These are phyloP conservation scores for Wickerhamiella alocasiicola DNA, from an alignment of 805 yeast species.

Conservation along the genomic window DNA sequence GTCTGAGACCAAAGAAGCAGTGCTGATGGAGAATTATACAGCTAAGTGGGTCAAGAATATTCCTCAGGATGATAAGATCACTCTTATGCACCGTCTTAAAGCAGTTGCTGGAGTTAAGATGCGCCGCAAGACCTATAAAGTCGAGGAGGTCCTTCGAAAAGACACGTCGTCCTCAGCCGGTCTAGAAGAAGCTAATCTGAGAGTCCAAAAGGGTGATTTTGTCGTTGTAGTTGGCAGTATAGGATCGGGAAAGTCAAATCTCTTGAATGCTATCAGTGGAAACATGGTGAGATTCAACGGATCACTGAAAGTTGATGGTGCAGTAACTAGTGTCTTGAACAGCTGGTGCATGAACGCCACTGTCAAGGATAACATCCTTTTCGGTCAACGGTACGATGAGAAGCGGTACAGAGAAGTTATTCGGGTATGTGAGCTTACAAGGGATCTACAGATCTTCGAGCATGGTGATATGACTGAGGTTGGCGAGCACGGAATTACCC, in stretches of 20 bases:
- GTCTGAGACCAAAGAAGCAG: neutral
- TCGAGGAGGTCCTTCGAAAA: no score
- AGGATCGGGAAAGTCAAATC: constrained; percentile 72
- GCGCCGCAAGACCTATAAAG: no score
- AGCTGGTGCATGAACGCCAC: constrained; percentile 84
- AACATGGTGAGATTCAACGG: constrained; percentile 51
- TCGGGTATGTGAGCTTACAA: constrained; percentile 50
- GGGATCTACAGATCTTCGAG: constrained; percentile 36
- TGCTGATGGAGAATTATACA: constrained; percentile 31
- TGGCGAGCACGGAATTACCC: constrained; percentile 80
- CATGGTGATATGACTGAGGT: constrained; percentile 37
- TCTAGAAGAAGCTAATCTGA: constrained; percentile 28
- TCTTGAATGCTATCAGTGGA: constrained; percentile 60
- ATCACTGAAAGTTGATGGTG: constrained; percentile 39
- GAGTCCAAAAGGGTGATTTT: constrained; percentile 52
- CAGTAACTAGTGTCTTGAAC: constrained; percentile 42
- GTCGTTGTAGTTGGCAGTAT: constrained; percentile 67
- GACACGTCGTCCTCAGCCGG: no score
- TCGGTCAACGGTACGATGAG: constrained; percentile 46
- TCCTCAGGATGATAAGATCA: neutral
- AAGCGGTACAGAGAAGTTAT: constrained; percentile 42
- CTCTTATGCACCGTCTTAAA: neutral
- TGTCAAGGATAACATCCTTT: constrained; percentile 57
- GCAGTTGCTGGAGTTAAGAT: neutral
- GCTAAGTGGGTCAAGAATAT: constrained; percentile 48